These are phyloP conservation scores for Aspergillus ochraceus DNA, from an alignment of 2,329 filamentous ascomycete genomes.

Conservation along the genomic window DNA sequence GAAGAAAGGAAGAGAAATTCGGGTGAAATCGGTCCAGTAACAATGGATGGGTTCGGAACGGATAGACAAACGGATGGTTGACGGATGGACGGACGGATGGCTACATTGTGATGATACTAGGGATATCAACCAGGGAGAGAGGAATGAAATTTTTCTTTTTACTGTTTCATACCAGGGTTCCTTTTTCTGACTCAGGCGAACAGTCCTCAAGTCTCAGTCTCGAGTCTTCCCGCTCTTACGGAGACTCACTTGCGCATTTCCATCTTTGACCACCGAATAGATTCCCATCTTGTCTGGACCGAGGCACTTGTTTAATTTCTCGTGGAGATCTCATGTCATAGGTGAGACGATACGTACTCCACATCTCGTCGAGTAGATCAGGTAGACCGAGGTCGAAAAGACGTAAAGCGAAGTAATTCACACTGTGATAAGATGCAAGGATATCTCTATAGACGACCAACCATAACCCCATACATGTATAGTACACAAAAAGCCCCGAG, in stretches of 20 bases:
- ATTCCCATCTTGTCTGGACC: background rate
- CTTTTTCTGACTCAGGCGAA: background rate
- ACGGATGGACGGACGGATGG: constrained; percentile 1
- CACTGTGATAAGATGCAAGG: background rate
- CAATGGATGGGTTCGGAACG: constrained; percentile 4
- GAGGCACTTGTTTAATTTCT: constrained; percentile 13
- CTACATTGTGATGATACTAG: constrained; percentile 4
- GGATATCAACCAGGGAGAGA: constrained; percentile 15
- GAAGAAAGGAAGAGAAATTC: background rate
- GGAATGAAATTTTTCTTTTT: constrained; percentile 26
- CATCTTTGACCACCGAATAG: background rate
- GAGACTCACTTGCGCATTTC: background rate
- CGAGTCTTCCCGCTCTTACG: background rate
- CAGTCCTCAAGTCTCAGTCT: background rate
- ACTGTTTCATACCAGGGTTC: constrained; percentile 21
- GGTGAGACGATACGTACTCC: background rate
- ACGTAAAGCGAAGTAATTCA: background rate
- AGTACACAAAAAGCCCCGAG: background rate
- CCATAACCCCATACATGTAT: no score
- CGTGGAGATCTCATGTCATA: constrained; percentile 6
- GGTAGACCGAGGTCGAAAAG: background rate
- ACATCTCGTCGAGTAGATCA: background rate
- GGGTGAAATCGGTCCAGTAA: constrained; percentile 5
- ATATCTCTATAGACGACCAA: no score
- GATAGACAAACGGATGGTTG: constrained; percentile 1